phyloP scores from a whole-genome alignment of 2,329 filamentous ascomycete species.

The Aspergillus arachidicola region DNA sequence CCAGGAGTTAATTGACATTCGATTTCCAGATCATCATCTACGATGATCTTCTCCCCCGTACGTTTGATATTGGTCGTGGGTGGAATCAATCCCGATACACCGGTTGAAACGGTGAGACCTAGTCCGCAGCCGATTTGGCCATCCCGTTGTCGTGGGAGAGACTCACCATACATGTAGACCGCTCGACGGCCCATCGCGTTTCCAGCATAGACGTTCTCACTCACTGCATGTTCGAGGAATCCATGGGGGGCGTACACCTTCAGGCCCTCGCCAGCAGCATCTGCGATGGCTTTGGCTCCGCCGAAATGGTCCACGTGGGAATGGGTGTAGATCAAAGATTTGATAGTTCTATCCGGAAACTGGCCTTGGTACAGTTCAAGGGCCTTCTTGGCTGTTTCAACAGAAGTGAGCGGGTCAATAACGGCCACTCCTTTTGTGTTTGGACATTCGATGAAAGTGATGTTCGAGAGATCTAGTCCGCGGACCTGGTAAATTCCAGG shows the following conservation, averaged over 20 bases:
- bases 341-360: constrained; percentile 24
- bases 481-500: constrained; percentile 45
- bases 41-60: constrained; percentile 31
- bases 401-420: constrained; percentile 42
- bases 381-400: constrained; percentile 38
- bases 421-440: constrained; percentile 39
- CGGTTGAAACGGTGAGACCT: constrained; percentile 33
- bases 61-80: constrained; percentile 36
- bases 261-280: constrained; percentile 9
- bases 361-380: constrained; percentile 36
- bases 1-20: constrained; percentile 46
- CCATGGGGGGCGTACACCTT: constrained; percentile 40
- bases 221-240: constrained; percentile 43
- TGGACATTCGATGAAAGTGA: constrained; percentile 39
- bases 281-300: constrained; percentile 26
- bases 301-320: constrained; percentile 45
- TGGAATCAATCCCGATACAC: constrained; percentile 37
- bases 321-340: constrained; percentile 45
- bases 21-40: constrained; percentile 44
- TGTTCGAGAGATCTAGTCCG: constrained; percentile 46
- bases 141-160: constrained; percentile 27
- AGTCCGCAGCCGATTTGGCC: constrained; percentile 45
- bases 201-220: constrained; percentile 45
- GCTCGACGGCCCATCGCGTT: constrained; percentile 42
- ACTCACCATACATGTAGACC: constrained; percentile 45